Base-by-base conservation (phyloP, 2,329 filamentous ascomycete genomes). In the Teratosphaeria gauchensis region DNA sequence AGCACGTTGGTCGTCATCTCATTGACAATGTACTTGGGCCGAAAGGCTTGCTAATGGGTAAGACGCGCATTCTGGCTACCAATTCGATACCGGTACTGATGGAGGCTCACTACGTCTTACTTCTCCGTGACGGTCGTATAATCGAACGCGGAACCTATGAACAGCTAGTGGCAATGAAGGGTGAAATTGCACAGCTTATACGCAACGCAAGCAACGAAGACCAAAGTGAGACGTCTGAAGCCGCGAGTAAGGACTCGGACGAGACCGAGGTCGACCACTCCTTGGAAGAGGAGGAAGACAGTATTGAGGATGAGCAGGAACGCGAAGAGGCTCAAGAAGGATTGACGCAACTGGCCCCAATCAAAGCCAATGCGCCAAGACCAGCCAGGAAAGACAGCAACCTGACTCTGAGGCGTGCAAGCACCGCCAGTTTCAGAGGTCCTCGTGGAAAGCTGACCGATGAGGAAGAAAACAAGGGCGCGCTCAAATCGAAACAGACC, bases 11-110 rank as follows among this genome's bases (percentile, higher is more conserved):
- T 55, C 84, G 90, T 63, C 94, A 99, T 75, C 82, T 99, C 59
- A 96, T 96, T 68, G 89, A 97, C 71, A 90, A 94, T 62, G 94
- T 99, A 0, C 83, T 99, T 38, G 94, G 94, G 12, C 81, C 88
- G 4, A 87, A 86, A 62, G 94, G 94, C 64, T 78, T 99, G 6
- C 81, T 99, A 28, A 82, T 80, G 56, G 84, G 87, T 46, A 97
- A 97, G 76, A 96, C 92, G 6, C 86, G 92, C 64, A 89, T 99
- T 57, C 80, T 99, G 55, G 92, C 94, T 9, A 99, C 94, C 21
- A 99, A 99, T 71, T 89, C 94, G 0, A 96, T 99, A 59, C 85
- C 91, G 5, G 90, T 99, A 4, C 78, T 99, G 33, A 85, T 88
- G 69, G 89, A 95, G 72, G 89, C 94, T 0, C 90, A 96, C 73